Evolutionary conservation across 176 grass and related monocot species (phyloP), one percentile per base, ranked within the genome.

Genomic region (Metroxylon sagu): DNA sequence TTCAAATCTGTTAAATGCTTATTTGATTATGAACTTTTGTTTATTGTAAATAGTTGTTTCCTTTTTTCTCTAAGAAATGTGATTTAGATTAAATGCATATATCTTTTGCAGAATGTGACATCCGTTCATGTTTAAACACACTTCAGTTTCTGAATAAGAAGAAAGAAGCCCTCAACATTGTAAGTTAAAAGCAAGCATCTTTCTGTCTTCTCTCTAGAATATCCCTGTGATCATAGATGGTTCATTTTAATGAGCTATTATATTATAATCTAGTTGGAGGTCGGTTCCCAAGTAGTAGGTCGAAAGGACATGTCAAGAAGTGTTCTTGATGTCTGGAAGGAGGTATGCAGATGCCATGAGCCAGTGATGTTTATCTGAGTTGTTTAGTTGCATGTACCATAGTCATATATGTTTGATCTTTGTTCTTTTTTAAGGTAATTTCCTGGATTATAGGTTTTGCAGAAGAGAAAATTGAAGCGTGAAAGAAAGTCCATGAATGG

Each of bases 121-220:
- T 96, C 25, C 83, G 91, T 57, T 90, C 91, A 77, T 90, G 91
- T 61, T 69, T 96, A 71, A 96, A 96, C 77, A 96, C 91, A 29
- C 91, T 96, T 73, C 86, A 96, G 30, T 96, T 96, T 88, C 67
- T 96, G 60, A 79, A 88, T 82, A 96, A 96, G 78, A 96, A 90
- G 74, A 68, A 56, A 6, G 83, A 80, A 49, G 60, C 75, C 49
- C 74, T 96, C 52, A 90, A 82, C 69, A 80, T 90, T 52, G 91
- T 96, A 79, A 90, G 91, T 90, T 51, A 75, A 56, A 51, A 57
- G 53, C 58, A 66, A 16, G 3, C 27, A 25, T 52, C 52, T 65
- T 64, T 52, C 4, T 48, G n/a, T 29, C 5, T 28, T 10, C 19
- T 57, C 19, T 57, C 19, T 25, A 57, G 19, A 50, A 6, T 51